These are phyloP conservation scores for Acanthamoeba royreba DNA, from an alignment of 208 protist genomes.

Conservation along the genomic window DNA sequence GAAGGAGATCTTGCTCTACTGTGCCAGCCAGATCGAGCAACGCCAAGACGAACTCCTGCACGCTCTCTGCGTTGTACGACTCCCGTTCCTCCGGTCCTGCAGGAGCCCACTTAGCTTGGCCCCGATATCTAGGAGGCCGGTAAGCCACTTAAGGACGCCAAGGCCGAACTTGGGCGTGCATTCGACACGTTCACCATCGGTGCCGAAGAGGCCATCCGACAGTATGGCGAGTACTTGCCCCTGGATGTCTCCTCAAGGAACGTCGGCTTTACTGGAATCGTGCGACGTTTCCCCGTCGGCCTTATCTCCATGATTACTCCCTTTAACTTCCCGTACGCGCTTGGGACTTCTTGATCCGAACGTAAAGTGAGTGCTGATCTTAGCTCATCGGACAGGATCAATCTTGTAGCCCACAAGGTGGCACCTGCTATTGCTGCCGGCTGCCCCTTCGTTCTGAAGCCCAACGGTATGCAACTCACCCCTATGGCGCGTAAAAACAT, in stretches of 20 bases:
- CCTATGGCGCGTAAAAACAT: not conserved
- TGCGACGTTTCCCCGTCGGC: slow-evolving; percentile 65
- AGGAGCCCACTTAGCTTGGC: not conserved
- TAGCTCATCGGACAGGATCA: no score
- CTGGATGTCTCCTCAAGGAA: slow-evolving; percentile 39
- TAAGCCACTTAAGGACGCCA: slow-evolving; percentile 41
- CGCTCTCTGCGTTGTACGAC: slow-evolving; percentile 23
- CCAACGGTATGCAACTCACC: not conserved
- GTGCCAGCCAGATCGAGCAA: not conserved
- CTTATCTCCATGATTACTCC: slow-evolving; percentile 74
- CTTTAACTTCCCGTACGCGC: slow-evolving; percentile 73
- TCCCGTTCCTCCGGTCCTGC: not conserved
- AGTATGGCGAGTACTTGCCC: slow-evolving; percentile 26
- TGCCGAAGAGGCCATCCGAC: slow-evolving; percentile 56
- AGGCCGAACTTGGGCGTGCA: slow-evolving; percentile 38
- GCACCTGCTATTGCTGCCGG: slow-evolving; percentile 72
- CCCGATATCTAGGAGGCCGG: not conserved
- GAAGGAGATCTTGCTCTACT: not conserved
- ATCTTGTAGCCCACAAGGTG: slow-evolving; percentile 56
- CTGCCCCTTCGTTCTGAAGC: slow-evolving; percentile 62
- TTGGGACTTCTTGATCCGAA: no score
- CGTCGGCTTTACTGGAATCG: slow-evolving; percentile 54
- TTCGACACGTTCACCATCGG: slow-evolving; percentile 71
- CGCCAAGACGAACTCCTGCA: slow-evolving; percentile 33
- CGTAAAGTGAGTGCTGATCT: no score